Evolutionary conservation across 768 basidiomycete species (phyloP).

Genomic region (Lentinula detonsa): DNA sequence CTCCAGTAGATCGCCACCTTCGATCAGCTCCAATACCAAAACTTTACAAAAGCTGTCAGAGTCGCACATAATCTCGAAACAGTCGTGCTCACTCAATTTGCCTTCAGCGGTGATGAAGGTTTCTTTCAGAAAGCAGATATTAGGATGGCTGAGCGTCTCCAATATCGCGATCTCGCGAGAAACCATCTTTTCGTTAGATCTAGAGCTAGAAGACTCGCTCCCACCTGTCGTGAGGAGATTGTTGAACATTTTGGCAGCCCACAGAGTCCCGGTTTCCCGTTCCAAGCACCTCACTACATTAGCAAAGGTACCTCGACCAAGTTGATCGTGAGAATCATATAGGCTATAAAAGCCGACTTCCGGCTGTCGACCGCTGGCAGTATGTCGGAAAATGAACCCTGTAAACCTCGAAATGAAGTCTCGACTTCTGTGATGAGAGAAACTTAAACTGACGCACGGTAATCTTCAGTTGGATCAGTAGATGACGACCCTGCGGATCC

Average conservation of each 20-base stretch:
- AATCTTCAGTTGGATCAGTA: conserved; percentile 53
- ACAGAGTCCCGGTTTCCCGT: conserved; percentile 63
- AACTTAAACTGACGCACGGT: conserved; percentile 44
- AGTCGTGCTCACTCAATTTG: conserved; percentile 44
- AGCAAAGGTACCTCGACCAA: conserved; percentile 91
- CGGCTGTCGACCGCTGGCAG: conserved; percentile 38
- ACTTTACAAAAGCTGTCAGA: conserved; percentile 32
- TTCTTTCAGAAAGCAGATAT: conserved; percentile 78
- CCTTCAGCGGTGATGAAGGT: conserved; percentile 62
- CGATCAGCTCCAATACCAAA: conserved; percentile 78
- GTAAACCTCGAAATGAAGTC: not conserved
- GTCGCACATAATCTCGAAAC: not conserved
- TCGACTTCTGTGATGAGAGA: not conserved
- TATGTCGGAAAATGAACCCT: conserved; percentile 74
- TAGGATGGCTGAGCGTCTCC: conserved; percentile 68
- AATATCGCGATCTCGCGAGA: conserved; percentile 77
- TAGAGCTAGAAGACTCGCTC: conserved; percentile 16
- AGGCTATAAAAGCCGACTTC: conserved; percentile 51
- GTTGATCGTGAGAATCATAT: conserved; percentile 63
- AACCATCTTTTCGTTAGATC: conserved; percentile 31
- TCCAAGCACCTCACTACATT: conserved; percentile 81
- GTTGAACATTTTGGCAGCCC: conserved; percentile 87
- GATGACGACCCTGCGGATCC: conserved; percentile 49
- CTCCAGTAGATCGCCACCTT: conserved; percentile 86
- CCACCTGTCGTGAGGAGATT: conserved; percentile 33